A percentile compares a stretch with the other conserved stretches of the same genome.
phyloP scores from a whole-genome alignment of 768 basidiomycete species.

The Rossbeevera mucosa region DNA sequence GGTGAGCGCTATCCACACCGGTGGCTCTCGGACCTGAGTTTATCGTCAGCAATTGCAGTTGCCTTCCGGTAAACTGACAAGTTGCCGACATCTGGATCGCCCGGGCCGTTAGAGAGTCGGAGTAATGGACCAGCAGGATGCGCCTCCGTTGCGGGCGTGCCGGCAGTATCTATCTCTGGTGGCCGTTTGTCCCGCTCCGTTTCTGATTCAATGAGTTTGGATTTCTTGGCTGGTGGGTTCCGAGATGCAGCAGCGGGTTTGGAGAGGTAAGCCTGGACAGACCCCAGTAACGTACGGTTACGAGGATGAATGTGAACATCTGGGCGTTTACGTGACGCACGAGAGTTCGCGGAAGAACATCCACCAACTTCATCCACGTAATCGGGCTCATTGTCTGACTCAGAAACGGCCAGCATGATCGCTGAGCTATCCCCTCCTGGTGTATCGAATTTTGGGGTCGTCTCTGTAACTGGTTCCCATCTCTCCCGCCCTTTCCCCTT shows the following conservation, averaged over 20 bases:
- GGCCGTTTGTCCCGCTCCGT: background rate
- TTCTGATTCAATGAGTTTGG: background rate
- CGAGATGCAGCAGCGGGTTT: slow-evolving; percentile 3
- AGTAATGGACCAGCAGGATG: slow-evolving; percentile 1
- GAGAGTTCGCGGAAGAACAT: slow-evolving; percentile 17
- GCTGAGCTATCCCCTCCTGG: slow-evolving; percentile 3
- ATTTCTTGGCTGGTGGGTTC: background rate
- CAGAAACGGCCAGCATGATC: background rate
- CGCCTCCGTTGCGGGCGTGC: background rate
- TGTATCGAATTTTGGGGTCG: background rate
- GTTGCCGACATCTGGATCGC: background rate
- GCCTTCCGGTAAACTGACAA: background rate
- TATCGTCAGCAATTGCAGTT: background rate
- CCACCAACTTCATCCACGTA: slow-evolving; percentile 6
- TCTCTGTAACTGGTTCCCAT: background rate
- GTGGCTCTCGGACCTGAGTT: background rate
- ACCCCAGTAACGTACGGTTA: slow-evolving; percentile 41
- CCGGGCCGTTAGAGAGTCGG: slow-evolving; percentile 2
- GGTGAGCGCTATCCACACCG: background rate
- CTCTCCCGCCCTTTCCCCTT: slow-evolving; percentile 7
- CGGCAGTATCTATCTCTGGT: background rate
- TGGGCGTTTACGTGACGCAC: slow-evolving; percentile 18
- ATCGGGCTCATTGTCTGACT: slow-evolving; percentile 1
- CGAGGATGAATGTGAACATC: slow-evolving; percentile 25
- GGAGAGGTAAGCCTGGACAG: slow-evolving; percentile 46